Evolutionary conservation across 768 basidiomycete genomes (phyloP).

Genomic region (Lyophyllum semitale): DNA sequence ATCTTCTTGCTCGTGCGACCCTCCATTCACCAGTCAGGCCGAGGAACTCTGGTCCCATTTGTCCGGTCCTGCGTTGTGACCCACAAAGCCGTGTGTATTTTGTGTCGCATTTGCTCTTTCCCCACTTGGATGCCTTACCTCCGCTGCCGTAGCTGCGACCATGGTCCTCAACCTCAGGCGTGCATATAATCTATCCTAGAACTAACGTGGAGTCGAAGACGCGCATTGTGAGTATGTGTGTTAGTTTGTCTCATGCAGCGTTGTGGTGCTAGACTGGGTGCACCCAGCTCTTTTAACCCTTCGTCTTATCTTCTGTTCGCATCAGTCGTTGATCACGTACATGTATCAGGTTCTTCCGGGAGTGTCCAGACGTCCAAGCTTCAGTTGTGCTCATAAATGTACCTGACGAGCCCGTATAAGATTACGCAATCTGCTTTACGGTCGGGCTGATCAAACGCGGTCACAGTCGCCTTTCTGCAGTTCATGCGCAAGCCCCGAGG

Average conservation of each 20-base stretch:
- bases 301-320: neutral
- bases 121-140: conserved; percentile 7
- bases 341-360: neutral
- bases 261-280: neutral
- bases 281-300: too few relatives aligned
- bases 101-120: conserved; percentile 1
- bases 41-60: conserved; percentile 6
- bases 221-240: too few relatives aligned
- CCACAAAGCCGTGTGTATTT: conserved; percentile 7
- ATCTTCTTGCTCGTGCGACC: neutral
- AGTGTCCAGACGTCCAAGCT: neutral
- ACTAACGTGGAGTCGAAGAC: neutral
- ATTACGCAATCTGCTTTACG: conserved; percentile 1
- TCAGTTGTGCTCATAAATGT: neutral
- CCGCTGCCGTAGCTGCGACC: neutral
- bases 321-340: neutral
- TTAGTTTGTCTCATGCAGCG: neutral
- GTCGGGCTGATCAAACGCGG: neutral
- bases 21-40: neutral
- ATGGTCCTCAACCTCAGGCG: neutral
- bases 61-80: neutral
- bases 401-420: neutral
- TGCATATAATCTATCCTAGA: neutral
- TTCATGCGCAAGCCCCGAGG: conserved; percentile 1
- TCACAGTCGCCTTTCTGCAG: neutral